These are phyloP conservation scores for Colletotrichum higginsianum DNA, from an alignment of 2,329 filamentous ascomycete genomes.

Conservation along the genomic window DNA sequence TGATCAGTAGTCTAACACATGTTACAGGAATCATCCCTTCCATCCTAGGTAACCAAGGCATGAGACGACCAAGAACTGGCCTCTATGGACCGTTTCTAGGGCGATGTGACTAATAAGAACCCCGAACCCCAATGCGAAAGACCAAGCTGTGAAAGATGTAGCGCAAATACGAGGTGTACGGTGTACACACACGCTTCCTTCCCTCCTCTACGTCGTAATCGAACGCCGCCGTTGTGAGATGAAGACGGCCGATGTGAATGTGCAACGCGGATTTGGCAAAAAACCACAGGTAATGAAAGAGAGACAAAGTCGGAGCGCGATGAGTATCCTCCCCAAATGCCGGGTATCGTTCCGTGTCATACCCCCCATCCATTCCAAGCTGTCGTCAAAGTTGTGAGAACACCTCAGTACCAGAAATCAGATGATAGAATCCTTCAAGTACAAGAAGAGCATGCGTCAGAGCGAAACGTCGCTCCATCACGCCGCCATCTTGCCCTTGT, in stretches of 20 bases:
- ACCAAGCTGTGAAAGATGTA: slow-evolving; percentile 29
- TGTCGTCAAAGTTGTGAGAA: slow-evolving; percentile 36
- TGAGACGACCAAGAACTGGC: slow-evolving; percentile 11
- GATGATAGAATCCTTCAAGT: slow-evolving; percentile 4
- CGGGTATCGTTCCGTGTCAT: slow-evolving; percentile 40
- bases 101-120: neutral
- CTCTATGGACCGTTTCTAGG: neutral
- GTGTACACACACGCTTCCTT: slow-evolving; percentile 2
- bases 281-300: slow-evolving; percentile 26
- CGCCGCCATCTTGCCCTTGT: slow-evolving; percentile 60
- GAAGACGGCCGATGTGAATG: slow-evolving; percentile 23
- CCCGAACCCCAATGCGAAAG: slow-evolving; percentile 15
- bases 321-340: slow-evolving; percentile 37
- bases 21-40: slow-evolving; percentile 19
- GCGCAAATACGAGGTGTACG: slow-evolving; percentile 27
- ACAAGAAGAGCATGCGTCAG: neutral
- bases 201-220: slow-evolving; percentile 25
- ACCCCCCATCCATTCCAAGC: slow-evolving; percentile 34
- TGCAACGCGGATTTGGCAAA: slow-evolving; percentile 29
- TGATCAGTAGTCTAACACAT: slow-evolving; percentile 14
- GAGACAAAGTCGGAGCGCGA: slow-evolving; percentile 24
- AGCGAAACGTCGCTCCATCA: slow-evolving; percentile 40
- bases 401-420: slow-evolving; percentile 15
- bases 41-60: slow-evolving; percentile 27
- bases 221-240: slow-evolving; percentile 5